Conservation (phyloP, 257 asterid genomes). For the Nicotiana knightiana region DNA sequence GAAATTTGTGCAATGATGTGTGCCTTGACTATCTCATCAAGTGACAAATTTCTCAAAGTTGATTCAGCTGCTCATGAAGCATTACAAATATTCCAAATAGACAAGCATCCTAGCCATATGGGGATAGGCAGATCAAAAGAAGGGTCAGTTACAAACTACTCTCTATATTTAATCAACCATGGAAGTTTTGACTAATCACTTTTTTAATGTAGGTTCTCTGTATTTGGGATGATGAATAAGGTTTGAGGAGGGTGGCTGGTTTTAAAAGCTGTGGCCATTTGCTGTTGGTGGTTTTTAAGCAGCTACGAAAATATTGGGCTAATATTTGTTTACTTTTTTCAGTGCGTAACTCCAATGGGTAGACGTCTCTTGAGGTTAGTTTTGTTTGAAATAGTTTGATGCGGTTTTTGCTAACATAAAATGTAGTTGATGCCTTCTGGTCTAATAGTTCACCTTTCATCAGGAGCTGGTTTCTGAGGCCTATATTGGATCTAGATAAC, state of each 20-base stretch:
- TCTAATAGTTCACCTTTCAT: slow-evolving; percentile 24
- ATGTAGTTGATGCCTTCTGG: slow-evolving; percentile 19
- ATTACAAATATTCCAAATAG: slow-evolving; percentile 90
- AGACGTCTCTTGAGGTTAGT: slow-evolving; percentile 83
- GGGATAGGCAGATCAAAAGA: slow-evolving; percentile 99
- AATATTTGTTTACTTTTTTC: slow-evolving; percentile 31
- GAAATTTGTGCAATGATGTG: slow-evolving; percentile 17
- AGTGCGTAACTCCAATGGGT: slow-evolving; percentile 98
- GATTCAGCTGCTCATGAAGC: slow-evolving; percentile 93
- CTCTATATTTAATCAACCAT: background rate
- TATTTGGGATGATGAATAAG: slow-evolving; percentile 99
- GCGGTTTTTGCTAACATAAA: slow-evolving; percentile 12
- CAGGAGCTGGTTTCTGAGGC: slow-evolving; percentile 98
- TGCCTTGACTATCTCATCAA: slow-evolving; percentile 49
- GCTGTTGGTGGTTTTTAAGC: slow-evolving; percentile 16
- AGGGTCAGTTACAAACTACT: slow-evolving; percentile 54
- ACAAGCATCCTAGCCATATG: slow-evolving; percentile 99
- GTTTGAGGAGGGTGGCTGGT: slow-evolving; percentile 28
- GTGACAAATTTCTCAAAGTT: slow-evolving; percentile 86
- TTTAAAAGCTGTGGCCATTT: slow-evolving; percentile 17
- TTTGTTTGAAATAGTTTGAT: slow-evolving; percentile 12
- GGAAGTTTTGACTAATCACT: slow-evolving; percentile 19
- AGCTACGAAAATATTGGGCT: slow-evolving; percentile 17
- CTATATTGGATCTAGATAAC: slow-evolving; percentile 78
- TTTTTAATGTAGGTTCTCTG: slow-evolving; percentile 72